Percentiles rank a stretch among this genome's conserved stretches.
phyloP scores from a whole-genome alignment of 2,329 filamentous ascomycete genomes.

The Aspergillus sclerotialis region DNA sequence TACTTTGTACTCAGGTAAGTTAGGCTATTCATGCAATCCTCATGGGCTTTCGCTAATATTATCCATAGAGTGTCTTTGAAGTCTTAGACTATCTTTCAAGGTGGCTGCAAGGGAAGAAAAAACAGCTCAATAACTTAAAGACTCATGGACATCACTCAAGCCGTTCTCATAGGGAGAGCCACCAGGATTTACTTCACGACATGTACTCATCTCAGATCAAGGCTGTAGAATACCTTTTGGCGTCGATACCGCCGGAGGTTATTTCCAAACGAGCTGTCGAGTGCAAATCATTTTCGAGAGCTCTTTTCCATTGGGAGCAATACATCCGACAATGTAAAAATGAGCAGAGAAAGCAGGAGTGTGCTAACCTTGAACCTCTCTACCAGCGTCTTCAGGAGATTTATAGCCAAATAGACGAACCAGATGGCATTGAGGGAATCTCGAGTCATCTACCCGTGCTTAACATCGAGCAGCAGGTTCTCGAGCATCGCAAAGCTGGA shows the following conservation, averaged over 20 bases:
- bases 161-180: slow-evolving; percentile 21
- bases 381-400: slow-evolving; percentile 81
- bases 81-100: slow-evolving; percentile 85
- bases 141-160: slow-evolving; percentile 19
- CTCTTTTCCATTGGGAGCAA: slow-evolving; percentile 90
- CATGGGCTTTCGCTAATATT: background rate
- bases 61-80: slow-evolving; percentile 70
- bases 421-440: slow-evolving; percentile 91
- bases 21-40: background rate
- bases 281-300: slow-evolving; percentile 85
- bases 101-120: slow-evolving; percentile 77
- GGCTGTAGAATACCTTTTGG: slow-evolving; percentile 66
- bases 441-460: slow-evolving; percentile 78
- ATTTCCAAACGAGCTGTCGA: slow-evolving; percentile 81
- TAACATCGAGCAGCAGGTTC: slow-evolving; percentile 87
- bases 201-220: slow-evolving; percentile 41
- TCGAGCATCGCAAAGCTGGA: slow-evolving; percentile 87
- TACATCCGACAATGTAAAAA: slow-evolving; percentile 59
- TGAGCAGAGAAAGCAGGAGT: slow-evolving; percentile 42
- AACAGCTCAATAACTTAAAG: slow-evolving; percentile 33
- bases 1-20: slow-evolving; percentile 77
- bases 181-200: slow-evolving; percentile 21
- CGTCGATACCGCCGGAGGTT: slow-evolving; percentile 62
- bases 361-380: slow-evolving; percentile 53
- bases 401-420: slow-evolving; percentile 95